Evolutionary conservation across 208 protist species (phyloP).

Genomic region (Wallacemonas rigidus): DNA sequence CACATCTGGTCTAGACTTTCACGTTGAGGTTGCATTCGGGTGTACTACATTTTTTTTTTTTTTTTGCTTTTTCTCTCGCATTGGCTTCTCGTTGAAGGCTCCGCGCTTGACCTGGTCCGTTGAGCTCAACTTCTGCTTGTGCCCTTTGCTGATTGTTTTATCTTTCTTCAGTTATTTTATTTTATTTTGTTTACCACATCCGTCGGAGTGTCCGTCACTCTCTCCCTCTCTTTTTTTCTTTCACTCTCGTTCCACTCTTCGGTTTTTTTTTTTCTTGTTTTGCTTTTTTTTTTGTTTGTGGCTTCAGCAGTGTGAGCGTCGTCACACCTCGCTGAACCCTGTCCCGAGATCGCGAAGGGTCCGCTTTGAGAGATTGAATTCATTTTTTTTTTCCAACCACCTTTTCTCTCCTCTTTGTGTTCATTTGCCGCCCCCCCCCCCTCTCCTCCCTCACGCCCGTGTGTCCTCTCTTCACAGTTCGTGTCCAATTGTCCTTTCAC

Average conservation of each 20-base stretch:
- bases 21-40: too few species aligned
- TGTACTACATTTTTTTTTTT: slow-evolving; percentile 10
- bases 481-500: not conserved
- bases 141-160: not conserved
- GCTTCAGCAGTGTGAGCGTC: too few species aligned
- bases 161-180: not conserved
- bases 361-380: not conserved
- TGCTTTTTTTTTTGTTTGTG: not conserved
- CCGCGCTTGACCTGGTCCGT: not conserved
- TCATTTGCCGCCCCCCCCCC: not conserved
- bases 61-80: not conserved
- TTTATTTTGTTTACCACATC: not conserved
- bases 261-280: slow-evolving; percentile 9
- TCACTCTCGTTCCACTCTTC: slow-evolving; percentile 6
- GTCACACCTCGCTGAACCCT: too few species aligned
- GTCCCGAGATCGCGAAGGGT: too few species aligned
- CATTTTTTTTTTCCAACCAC: slow-evolving; percentile 1
- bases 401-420: not conserved
- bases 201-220: too few species aligned
- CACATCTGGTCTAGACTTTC: too few species aligned
- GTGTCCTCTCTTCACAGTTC: too few species aligned
- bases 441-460: too few species aligned
- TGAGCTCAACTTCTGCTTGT: not conserved
- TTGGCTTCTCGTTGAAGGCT: not conserved
- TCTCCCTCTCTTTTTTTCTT: not conserved